These are phyloP conservation scores for Fusarium protoensiforme DNA, from an alignment of 2,329 filamentous ascomycete genomes.

Conservation along the genomic window DNA sequence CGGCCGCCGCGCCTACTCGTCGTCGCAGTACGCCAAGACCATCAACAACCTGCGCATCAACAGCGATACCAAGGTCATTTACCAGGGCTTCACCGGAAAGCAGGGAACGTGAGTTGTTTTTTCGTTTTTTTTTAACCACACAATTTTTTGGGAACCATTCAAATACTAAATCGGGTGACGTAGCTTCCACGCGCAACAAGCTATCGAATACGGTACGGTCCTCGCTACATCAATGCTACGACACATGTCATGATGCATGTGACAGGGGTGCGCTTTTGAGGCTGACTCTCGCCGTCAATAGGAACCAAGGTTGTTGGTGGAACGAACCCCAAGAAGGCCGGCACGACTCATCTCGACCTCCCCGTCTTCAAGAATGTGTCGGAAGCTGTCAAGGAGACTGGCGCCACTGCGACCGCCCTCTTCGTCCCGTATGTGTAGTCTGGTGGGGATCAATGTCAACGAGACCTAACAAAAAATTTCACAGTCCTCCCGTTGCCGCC, in stretches of 20 bases:
- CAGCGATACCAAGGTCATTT: constrained; percentile 91
- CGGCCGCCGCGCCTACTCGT: constrained; percentile 79
- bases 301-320: constrained; percentile 98
- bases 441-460: neutral
- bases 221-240: constrained; percentile 31
- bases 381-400: constrained; percentile 90
- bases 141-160: neutral
- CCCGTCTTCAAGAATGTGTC: constrained; percentile 92
- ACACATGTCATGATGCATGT: constrained; percentile 42
- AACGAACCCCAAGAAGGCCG: constrained; percentile 99
- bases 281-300: constrained; percentile 52
- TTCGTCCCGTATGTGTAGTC: constrained; percentile 86
- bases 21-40: constrained; percentile 78
- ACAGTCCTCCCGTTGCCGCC: constrained; percentile 89
- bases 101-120: constrained; percentile 82
- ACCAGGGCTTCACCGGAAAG: constrained; percentile 97
- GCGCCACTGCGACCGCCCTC: constrained; percentile 91
- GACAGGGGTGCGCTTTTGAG: constrained; percentile 31
- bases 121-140: neutral
- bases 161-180: constrained; percentile 27
- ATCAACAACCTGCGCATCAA: constrained; percentile 93
- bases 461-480: constrained; percentile 15
- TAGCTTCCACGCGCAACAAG: constrained; percentile 97
- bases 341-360: constrained; percentile 85
- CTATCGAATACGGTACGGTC: constrained; percentile 92